phyloP scores from a whole-genome alignment of 2,329 filamentous ascomycete genomes.

The Penicillium sp. region DNA sequence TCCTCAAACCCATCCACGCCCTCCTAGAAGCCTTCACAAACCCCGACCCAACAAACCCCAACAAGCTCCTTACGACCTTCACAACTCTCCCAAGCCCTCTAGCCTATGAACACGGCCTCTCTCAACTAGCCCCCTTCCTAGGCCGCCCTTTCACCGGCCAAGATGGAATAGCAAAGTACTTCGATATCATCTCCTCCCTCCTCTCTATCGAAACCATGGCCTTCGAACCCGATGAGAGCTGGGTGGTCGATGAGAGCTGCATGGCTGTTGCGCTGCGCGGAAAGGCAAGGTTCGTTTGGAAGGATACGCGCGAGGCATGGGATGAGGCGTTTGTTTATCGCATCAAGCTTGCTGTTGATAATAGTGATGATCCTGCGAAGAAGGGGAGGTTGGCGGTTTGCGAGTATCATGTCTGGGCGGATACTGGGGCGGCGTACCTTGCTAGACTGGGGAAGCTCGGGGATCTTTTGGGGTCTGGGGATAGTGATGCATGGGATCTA shows the following conservation, averaged over 20 bases:
- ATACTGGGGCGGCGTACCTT: slow-evolving; percentile 47
- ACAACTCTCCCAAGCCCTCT: slow-evolving; percentile 28
- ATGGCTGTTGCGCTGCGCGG: slow-evolving; percentile 38
- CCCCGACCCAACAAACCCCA: slow-evolving; percentile 19
- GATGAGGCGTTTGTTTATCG: slow-evolving; percentile 44
- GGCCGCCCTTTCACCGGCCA: slow-evolving; percentile 42
- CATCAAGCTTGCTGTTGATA: slow-evolving; percentile 36
- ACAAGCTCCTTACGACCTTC: slow-evolving; percentile 37
- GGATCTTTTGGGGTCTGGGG: not conserved
- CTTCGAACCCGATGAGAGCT: slow-evolving; percentile 38
- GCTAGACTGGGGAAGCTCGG: slow-evolving; percentile 30
- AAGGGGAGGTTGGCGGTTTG: slow-evolving; percentile 31
- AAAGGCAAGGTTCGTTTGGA: slow-evolving; percentile 35
- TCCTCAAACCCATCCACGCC: slow-evolving; percentile 28
- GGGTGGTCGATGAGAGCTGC: slow-evolving; percentile 38
- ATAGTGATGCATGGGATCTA: not conserved
- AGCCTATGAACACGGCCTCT: slow-evolving; percentile 44
- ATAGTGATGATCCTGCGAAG: not conserved
- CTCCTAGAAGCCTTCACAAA: slow-evolving; percentile 36
- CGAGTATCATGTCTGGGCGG: slow-evolving; percentile 46
- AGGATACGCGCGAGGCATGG: slow-evolving; percentile 39
- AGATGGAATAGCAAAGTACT: slow-evolving; percentile 39
- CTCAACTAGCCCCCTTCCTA: slow-evolving; percentile 43
- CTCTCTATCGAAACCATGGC: slow-evolving; percentile 38
- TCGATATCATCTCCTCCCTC: slow-evolving; percentile 31